Base-by-base conservation (phyloP, 1,284 basidiomycete genomes). In the Tetrapyrgos nigripes region DNA sequence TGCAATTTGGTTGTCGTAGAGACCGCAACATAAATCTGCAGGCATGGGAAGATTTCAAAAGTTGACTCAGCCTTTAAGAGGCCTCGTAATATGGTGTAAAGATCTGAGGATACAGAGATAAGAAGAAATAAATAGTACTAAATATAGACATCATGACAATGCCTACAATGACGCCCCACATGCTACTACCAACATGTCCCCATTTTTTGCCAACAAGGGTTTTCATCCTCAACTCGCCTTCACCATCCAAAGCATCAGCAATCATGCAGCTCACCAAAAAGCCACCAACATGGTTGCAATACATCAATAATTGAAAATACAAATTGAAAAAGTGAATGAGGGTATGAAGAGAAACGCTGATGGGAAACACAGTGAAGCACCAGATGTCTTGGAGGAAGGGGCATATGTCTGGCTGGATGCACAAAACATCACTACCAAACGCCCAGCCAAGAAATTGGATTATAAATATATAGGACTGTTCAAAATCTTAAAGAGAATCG, bases 401-500 rank as follows among this genome's bases (percentile, higher is more conserved):
- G 24, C 19, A 24, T 11, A 55, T 3, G 58, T 59, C 1, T 59
- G 53, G 52, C 21, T 59, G 10, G 48, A 47, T 26, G 28, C 47
- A 3, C 3, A 46, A 26, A 56, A 60, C 28, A 60, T 56, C 3
- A 33, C 17, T 1, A 60, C 54, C 27, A 56, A 48, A 11, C 35
- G 48, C 37, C 47, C 53, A 17, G 37, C 47, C 0, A 61, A 66
- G 6, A 71, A 28, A 46, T 28, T 66, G 8, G 55, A 57, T 17
- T 50, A 62, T 17, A 37, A 48, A 33, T 19, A 31, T n/a, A 9
- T 49, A 1, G 45, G 54, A 3, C 54, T 29, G 9, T 70, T 70
- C 28, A 52, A 53, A 1, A 62, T 70, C 3, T 27, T 70, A 0
- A 47, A 54, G 13, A 64, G 64, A 19, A 54, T 66, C n/a, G 64